These are phyloP conservation scores for Ensete ventricosum DNA, from an alignment of 176 grass and related monocot species.

Conservation along the genomic window DNA sequence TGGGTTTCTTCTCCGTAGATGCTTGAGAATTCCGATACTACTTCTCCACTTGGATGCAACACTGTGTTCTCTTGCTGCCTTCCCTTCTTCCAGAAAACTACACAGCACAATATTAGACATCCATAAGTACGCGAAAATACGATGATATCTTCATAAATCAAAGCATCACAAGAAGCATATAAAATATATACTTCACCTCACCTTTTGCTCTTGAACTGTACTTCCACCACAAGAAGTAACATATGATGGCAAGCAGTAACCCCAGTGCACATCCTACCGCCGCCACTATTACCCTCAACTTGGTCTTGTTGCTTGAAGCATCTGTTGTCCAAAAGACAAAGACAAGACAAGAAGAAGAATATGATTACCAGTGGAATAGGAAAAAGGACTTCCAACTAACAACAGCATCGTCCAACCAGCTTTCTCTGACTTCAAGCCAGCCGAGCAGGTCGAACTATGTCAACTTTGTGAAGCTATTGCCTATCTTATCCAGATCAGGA, in stretches of 20 bases:
- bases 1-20: conserved; percentile 26
- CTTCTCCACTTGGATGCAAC: neutral
- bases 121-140: no score
- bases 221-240: conserved; percentile 60
- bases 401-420: no score
- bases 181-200: conserved; percentile 34
- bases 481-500: no score
- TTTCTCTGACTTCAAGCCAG: no score
- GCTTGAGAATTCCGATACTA: conserved; percentile 11
- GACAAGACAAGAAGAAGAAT: neutral
- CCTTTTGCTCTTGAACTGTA: conserved; percentile 46
- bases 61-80: neutral
- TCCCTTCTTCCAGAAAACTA: neutral
- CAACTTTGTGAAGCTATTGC: no score
- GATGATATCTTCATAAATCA: no score
- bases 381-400: no score
- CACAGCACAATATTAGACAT: no score
- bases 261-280: conserved; percentile 28
- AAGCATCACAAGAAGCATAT: neutral
- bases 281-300: conserved; percentile 31
- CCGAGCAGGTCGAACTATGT: no score
- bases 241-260: conserved; percentile 37
- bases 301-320: conserved; percentile 23
- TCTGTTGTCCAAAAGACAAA: neutral
- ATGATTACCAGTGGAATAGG: neutral